phyloP scores from a whole-genome alignment of 129 eudicot genomes.

The sunflower (Helianthus annuus) region DNA sequence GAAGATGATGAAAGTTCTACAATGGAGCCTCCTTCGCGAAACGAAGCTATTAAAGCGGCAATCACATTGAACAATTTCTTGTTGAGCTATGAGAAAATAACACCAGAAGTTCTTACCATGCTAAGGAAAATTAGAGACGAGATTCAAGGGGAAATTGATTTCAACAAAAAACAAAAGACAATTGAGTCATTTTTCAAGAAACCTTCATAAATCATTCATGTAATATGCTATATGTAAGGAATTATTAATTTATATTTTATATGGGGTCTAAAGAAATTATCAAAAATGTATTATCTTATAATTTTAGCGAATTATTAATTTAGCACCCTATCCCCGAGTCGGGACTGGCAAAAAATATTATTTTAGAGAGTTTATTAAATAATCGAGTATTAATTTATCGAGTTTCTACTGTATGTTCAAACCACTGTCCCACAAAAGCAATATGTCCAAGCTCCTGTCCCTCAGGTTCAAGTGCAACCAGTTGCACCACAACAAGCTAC shows the following conservation, averaged over 20 bases:
- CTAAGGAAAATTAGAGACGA: constrained; percentile 14
- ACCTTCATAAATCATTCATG: constrained; percentile 28
- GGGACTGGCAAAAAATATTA: constrained; percentile 30
- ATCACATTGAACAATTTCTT: constrained; percentile 33
- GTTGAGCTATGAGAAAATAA: constrained; percentile 31
- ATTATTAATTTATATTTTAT: constrained; percentile 26
- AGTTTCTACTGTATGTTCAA: not conserved
- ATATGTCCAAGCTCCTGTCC: too few species aligned
- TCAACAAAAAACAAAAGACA: too few species aligned
- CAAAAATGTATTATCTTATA: constrained; percentile 33
- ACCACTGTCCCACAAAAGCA: too few species aligned
- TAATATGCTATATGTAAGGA: constrained; percentile 26
- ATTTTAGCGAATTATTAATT: constrained; percentile 41
- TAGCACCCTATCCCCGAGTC: constrained; percentile 38
- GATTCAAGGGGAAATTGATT: too few species aligned
- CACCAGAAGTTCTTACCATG: constrained; percentile 27
- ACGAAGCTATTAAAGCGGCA: constrained; percentile 27
- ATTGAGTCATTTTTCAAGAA: constrained; percentile 5
- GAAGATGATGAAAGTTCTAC: constrained; percentile 34
- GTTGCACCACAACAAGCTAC: too few species aligned
- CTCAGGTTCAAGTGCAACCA: too few species aligned
- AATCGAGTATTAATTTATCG: constrained; percentile 40
- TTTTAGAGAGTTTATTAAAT: constrained; percentile 38
- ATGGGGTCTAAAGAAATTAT: constrained; percentile 30
- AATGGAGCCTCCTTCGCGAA: constrained; percentile 30